Base-by-base conservation (phyloP, 2,329 filamentous ascomycete genomes). In the Fusarium stilboides region DNA sequence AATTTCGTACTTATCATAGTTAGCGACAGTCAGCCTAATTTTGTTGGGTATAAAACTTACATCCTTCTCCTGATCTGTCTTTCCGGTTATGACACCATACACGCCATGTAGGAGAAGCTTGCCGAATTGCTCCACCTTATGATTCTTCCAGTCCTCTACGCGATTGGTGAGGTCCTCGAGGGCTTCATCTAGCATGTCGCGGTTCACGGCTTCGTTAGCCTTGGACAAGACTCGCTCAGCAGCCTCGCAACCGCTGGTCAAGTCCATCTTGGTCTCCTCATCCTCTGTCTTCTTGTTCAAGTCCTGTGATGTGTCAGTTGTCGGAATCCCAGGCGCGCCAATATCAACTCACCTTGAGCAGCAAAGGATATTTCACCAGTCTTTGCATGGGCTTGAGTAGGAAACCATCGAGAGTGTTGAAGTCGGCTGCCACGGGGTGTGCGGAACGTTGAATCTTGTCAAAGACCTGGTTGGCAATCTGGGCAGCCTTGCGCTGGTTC, bases 111-210 rank as follows among this genome's bases (percentile, higher is more conserved):
- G 85, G 33, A 99, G 85, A 20, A 99, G 84, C 55, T 94, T 92
- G 40, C 96, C 96, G 74, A 99, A 98, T n/a, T 92, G 89, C 65
- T 97, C 92, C 28, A 98, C 91, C 62, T 91, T 89, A 77, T 98
- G 93, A 53, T 92, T 93, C 80, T 98, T 98, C 96, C 96, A 99
- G 78, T 99, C 96, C 76, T 98, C 96, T 2, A 99, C 95, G 51
- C 96, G 87, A 55, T 82, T 82, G 62, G 91, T 90, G 26, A 99
- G 85, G 62, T 98, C 96, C 64, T 92, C 89, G 12, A 97, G 84
- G 8, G 94, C 94, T 75, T 96, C 92, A 49, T 92, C 88, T 53
- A 97, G 86, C 52, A 98, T 88, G 76, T 97, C 94, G 50, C 92
- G 91, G 77, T 97, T 92, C 44, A 99, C 94, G 6, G 94, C 95